These are phyloP conservation scores for Anthracocystis setariae DNA, from an alignment of 1,284 basidiomycete genomes.

Conservation along the genomic window DNA sequence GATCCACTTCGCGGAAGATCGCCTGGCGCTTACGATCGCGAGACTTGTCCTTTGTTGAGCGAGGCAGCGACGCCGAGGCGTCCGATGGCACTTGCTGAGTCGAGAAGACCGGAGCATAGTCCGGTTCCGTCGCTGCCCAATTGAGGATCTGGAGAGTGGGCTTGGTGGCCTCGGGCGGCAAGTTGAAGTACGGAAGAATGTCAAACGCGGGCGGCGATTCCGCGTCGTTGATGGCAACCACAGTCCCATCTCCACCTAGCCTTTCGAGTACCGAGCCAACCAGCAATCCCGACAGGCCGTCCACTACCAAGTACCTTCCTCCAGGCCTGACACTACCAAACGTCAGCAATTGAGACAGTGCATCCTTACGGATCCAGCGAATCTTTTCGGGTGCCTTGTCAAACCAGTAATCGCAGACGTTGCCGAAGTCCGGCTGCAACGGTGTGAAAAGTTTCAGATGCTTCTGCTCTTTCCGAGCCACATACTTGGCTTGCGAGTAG, in stretches of 20 bases:
- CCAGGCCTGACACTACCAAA: conserved; percentile 85
- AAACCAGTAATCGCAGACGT: conserved; percentile 90
- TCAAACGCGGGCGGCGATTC: conserved; percentile 94
- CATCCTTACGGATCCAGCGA: conserved; percentile 85
- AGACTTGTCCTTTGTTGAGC: conserved; percentile 36
- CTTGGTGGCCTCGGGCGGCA: conserved; percentile 67
- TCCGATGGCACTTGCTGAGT: conserved; percentile 19
- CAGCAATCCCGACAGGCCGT: conserved; percentile 87
- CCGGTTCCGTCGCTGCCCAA: conserved; percentile 57
- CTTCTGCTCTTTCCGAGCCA: conserved; percentile 64
- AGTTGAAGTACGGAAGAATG: conserved; percentile 81
- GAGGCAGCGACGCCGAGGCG: not conserved
- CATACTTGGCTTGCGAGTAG: conserved; percentile 64
- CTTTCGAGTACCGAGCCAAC: conserved; percentile 82
- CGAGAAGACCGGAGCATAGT: conserved; percentile 43
- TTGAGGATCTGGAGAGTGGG: conserved; percentile 48
- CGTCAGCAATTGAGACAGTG: conserved; percentile 86
- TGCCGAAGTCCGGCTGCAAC: conserved; percentile 85
- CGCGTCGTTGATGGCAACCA: conserved; percentile 86
- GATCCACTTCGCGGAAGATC: conserved; percentile 26
- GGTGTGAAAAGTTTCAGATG: conserved; percentile 89
- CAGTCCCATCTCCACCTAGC: conserved; percentile 77
- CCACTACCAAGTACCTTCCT: conserved; percentile 86
- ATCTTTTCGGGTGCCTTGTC: conserved; percentile 75
- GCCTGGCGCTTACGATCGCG: conserved; percentile 51